Conservation (phyloP, 75 land plant genomes). For the Chamaecyparis obtusa region DNA sequence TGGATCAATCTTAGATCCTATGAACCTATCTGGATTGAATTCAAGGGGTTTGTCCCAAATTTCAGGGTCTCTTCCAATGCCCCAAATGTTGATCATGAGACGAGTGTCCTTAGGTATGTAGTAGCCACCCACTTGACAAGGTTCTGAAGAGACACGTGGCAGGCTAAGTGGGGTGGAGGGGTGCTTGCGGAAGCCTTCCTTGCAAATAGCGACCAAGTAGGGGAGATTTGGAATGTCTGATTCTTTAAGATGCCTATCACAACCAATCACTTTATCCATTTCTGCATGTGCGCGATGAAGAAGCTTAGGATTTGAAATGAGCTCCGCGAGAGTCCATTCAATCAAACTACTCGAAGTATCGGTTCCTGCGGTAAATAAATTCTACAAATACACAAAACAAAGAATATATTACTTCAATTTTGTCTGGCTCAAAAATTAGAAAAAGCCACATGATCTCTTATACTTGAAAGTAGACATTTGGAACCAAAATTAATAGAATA, state of each 20-base stretch:
- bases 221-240: not conserved
- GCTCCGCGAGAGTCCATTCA: conserved; percentile 39
- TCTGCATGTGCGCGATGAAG: conserved; percentile 7
- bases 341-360: conserved; percentile 25
- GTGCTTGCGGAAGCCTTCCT: conserved; percentile 18
- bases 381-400: not conserved
- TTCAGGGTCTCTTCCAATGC: conserved; percentile 26
- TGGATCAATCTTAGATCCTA: conserved; percentile 20
- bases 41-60: conserved; percentile 24
- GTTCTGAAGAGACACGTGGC: conserved; percentile 13
- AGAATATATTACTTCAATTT: not conserved
- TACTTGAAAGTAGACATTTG: no score
- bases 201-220: not conserved
- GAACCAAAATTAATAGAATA: no score
- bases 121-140: conserved; percentile 19
- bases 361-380: conserved; percentile 26
- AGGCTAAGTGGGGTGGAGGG: conserved; percentile 25
- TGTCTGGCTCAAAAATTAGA: not conserved
- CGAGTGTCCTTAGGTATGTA: conserved; percentile 20
- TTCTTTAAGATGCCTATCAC: not conserved
- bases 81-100: conserved; percentile 31
- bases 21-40: conserved; percentile 38
- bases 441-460: no score
- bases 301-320: conserved; percentile 20
- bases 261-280: conserved; percentile 1